These are phyloP conservation scores for Physcia stellaris DNA, from an alignment of 495 filamentous ascomycete species.

Conservation along the genomic window DNA sequence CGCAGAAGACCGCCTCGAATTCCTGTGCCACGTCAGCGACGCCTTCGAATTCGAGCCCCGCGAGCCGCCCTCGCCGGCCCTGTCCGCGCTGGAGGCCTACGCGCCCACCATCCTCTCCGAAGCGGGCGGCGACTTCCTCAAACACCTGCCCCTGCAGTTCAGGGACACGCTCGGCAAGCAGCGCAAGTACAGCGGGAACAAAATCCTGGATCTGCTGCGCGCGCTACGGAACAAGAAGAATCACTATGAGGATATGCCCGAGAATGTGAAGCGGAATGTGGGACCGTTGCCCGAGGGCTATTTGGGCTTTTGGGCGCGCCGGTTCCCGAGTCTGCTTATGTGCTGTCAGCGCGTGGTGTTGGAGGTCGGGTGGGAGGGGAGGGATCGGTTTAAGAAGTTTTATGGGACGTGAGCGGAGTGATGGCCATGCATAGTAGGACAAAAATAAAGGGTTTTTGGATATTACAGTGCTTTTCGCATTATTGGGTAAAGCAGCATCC, in stretches of 20 bases:
- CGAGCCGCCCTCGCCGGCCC: constrained; percentile 56
- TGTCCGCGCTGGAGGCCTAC: constrained; percentile 49
- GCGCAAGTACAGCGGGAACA: constrained; percentile 77
- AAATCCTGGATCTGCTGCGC: constrained; percentile 73
- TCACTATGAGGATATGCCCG: constrained; percentile 85
- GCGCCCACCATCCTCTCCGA: constrained; percentile 40
- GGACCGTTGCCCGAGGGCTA: constrained; percentile 76
- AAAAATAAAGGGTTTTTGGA: no score
- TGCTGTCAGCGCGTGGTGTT: constrained; percentile 61
- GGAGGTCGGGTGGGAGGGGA: constrained; percentile 46
- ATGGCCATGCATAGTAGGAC: no score
- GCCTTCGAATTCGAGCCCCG: constrained; percentile 85
- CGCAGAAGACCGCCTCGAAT: constrained; percentile 69
- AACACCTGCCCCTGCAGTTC: constrained; percentile 60
- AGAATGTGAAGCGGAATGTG: constrained; percentile 62
- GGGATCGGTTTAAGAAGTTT: constrained; percentile 67
- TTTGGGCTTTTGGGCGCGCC: constrained; percentile 66
- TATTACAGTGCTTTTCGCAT: no score
- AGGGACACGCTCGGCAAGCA: constrained; percentile 84
- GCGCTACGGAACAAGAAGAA: constrained; percentile 92
- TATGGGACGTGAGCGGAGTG: no score
- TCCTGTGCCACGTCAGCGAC: constrained; percentile 87
- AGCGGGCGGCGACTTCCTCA: constrained; percentile 57
- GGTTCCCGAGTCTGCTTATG: constrained; percentile 76
- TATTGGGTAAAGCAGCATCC: no score